phyloP scores from a whole-genome alignment of 192 early-diverging fungal species.

The Entomortierella chlamydospora region DNA sequence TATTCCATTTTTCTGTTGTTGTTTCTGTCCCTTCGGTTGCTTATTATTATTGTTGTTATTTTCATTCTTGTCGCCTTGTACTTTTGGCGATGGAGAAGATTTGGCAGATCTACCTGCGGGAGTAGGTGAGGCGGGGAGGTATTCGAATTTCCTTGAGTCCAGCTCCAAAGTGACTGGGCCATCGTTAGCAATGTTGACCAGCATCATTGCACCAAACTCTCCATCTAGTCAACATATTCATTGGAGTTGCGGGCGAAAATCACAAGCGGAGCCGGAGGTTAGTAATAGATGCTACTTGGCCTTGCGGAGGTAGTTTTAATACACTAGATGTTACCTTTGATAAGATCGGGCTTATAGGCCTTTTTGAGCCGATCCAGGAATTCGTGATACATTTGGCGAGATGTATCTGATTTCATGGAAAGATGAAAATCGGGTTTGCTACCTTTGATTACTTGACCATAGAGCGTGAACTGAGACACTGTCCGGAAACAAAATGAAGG shows the following conservation, averaged over 20 bases:
- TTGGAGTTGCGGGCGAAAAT: no score
- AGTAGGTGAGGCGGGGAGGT: slow-evolving; percentile 23
- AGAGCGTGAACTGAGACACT: slow-evolving; percentile 96
- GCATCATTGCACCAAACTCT: slow-evolving; percentile 97
- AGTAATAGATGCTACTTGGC: no score
- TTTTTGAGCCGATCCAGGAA: slow-evolving; percentile 78
- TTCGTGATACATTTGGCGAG: slow-evolving; percentile 77
- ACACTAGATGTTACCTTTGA: slow-evolving; percentile 82
- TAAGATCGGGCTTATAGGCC: slow-evolving; percentile 70
- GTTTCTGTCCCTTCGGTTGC: no score
- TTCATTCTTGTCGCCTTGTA: no score
- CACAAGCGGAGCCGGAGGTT: no score
- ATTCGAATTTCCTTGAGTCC: slow-evolving; percentile 67
- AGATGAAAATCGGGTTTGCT: slow-evolving; percentile 94
- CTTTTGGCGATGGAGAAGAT: no score
- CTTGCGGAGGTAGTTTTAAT: no score
- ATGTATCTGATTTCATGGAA: slow-evolving; percentile 80
- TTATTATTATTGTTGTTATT: no score
- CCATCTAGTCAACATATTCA: slow-evolving; percentile 76
- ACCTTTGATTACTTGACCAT: slow-evolving; percentile 83
- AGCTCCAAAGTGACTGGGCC: slow-evolving; percentile 68
- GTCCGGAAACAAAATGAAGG: no score
- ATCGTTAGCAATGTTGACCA: slow-evolving; percentile 89
- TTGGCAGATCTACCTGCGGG: no score
- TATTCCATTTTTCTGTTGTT: no score